Percentiles rank a stretch among this genome's conserved stretches.
These are phyloP conservation scores for Trametes hirsuta DNA, from an alignment of 1,284 basidiomycete species.

Conservation along the genomic window DNA sequence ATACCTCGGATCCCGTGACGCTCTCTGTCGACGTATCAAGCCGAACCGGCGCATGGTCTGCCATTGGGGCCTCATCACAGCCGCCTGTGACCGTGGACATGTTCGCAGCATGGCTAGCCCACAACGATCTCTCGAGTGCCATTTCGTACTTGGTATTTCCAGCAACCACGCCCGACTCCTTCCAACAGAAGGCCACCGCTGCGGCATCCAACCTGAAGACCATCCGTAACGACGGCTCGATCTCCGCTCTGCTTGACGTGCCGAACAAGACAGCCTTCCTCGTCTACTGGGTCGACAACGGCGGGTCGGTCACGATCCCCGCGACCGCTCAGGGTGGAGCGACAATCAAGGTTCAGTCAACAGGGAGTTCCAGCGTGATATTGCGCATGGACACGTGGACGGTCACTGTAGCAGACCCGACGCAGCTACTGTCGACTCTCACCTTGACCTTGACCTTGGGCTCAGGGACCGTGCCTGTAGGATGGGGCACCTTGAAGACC, in stretches of 20 bases:
- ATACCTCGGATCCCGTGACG: constrained; percentile 29
- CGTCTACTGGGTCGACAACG: constrained; percentile 40
- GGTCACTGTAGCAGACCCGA: constrained; percentile 63
- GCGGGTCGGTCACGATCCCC: constrained; percentile 31
- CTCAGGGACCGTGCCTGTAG: constrained; percentile 34
- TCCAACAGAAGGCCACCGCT: constrained; percentile 35
- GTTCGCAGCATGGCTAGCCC: constrained; percentile 64
- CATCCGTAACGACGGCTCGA: constrained; percentile 40
- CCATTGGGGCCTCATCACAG: constrained; percentile 60
- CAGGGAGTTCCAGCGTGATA: constrained; percentile 49
- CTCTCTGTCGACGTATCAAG: constrained; percentile 50
- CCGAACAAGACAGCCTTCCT: constrained; percentile 33
- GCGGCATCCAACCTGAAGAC: constrained; percentile 35
- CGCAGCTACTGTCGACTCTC: constrained; percentile 40
- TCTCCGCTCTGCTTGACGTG: constrained; percentile 40
- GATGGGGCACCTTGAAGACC: constrained; percentile 36
- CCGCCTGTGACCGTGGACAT: constrained; percentile 57
- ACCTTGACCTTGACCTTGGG: constrained; percentile 38
- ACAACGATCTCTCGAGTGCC: constrained; percentile 35
- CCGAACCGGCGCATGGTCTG: constrained; percentile 61
- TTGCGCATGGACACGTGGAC: constrained; percentile 46
- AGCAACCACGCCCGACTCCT: constrained; percentile 39
- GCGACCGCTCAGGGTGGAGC: constrained; percentile 23
- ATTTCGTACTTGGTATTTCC: constrained; percentile 62
- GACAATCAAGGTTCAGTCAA: constrained; percentile 45